Base-by-base conservation (phyloP, 2,329 filamentous ascomycete genomes). In the Scedosporium apiospermum region DNA sequence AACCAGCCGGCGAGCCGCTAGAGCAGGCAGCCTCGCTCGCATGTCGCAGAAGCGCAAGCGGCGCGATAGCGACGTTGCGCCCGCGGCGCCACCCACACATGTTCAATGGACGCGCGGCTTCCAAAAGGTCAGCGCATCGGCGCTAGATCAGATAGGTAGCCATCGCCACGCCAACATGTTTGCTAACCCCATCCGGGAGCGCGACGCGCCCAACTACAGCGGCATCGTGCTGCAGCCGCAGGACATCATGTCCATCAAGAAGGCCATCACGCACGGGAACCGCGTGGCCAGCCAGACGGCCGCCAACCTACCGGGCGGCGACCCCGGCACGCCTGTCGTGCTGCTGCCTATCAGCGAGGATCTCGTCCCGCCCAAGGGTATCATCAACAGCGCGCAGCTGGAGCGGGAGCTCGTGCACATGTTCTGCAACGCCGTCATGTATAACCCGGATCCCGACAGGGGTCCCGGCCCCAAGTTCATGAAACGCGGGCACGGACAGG, bases 381-480 rank as follows among this genome's bases (percentile, higher is more conserved):
- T 98, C 68, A 90, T 98, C 74, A 98, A 98, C 74, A 93, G 90
- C 60, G 86, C 89, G 1, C 95, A 98, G 72, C 81, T 98, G 16
- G 93, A 98, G 74, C 91, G 92, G 67, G 93, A 98, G 73, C 79
- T 98, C 10, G 91, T 96, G 68, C 90, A 96, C 69, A 97, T 98
- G 90, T 96, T 98, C 73, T 91, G 92, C 67, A 98, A 98, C 70
- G 93, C 95, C 18, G 89, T 97, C 74, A 98, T 99, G 95, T 99
- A 96, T 79, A 98, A 98, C 69, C 87, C 90, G 0, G 91, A 96
- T 65, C 87, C 88, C 0, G 80, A 89, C 67, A 84, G 88, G 27
- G 88, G 89, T 0, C 85, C 88, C 9, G 88, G 88, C 0, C 78
- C 81, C 1, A 77, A 80, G 0, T 89, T 92, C 66, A 73, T 83